A percentile compares a stretch with the other conserved stretches of the same genome.
These are phyloP conservation scores for Microcera coccophila DNA, from an alignment of 2,329 filamentous ascomycete genomes.

Conservation along the genomic window DNA sequence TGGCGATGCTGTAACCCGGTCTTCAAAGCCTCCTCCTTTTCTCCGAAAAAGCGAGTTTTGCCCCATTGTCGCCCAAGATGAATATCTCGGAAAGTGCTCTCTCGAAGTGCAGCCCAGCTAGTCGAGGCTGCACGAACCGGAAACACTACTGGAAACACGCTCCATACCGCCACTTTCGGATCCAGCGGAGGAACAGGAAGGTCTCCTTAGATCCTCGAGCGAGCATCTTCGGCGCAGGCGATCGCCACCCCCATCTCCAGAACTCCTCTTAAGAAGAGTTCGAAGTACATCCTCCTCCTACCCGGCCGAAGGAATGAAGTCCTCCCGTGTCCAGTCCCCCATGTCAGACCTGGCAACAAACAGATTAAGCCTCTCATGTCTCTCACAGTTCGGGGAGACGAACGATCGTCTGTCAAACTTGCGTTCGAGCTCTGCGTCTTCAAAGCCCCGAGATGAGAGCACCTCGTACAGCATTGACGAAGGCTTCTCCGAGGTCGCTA, in stretches of 20 bases:
- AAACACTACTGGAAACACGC: slow-evolving; percentile 1
- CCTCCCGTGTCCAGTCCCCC: slow-evolving; percentile 28
- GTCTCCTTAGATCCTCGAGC: slow-evolving; percentile 15
- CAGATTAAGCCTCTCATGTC: slow-evolving; percentile 26
- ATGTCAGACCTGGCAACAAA: slow-evolving; percentile 16
- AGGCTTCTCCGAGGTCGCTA: slow-evolving; percentile 23
- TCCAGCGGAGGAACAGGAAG: slow-evolving; percentile 15
- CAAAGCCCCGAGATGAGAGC: slow-evolving; percentile 7
- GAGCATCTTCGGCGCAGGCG: slow-evolving; percentile 10
- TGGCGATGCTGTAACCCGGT: slow-evolving; percentile 10
- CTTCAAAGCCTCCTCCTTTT: slow-evolving; percentile 8
- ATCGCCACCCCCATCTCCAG: slow-evolving; percentile 12
- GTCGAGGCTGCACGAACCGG: slow-evolving; percentile 6
- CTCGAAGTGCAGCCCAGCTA: slow-evolving; percentile 7
- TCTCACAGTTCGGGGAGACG: slow-evolving; percentile 28
- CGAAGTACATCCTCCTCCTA: slow-evolving; percentile 34
- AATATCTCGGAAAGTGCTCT: background rate
- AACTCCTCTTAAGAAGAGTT: slow-evolving; percentile 3
- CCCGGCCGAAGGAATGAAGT: slow-evolving; percentile 20
- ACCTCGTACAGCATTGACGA: slow-evolving; percentile 17
- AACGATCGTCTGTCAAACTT: slow-evolving; percentile 31
- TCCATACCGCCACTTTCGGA: slow-evolving; percentile 5
- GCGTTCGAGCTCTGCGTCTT: slow-evolving; percentile 26
- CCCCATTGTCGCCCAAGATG: slow-evolving; percentile 7
- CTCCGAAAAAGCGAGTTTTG: slow-evolving; percentile 8